Percentiles rank a stretch among this genome's conserved stretches.
Evolutionary conservation across 495 filamentous ascomycete species (phyloP).

Genomic region (Chlorociboria aeruginascens): DNA sequence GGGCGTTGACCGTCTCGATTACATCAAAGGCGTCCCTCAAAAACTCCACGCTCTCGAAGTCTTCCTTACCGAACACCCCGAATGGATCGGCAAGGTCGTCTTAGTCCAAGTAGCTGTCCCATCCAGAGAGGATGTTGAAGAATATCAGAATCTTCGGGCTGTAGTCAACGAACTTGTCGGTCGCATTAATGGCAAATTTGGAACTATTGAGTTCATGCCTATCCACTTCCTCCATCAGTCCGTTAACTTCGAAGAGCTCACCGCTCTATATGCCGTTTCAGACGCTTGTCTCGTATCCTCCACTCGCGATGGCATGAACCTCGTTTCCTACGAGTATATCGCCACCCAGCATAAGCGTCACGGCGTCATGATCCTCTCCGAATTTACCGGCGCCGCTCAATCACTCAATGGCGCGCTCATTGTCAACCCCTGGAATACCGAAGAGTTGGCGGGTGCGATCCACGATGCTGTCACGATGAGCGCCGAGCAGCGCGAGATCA

Average conservation of each 20-base stretch:
- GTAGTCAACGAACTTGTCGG: conserved; percentile 88
- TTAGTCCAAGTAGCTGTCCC: conserved; percentile 91
- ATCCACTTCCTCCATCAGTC: conserved; percentile 93
- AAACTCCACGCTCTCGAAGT: conserved; percentile 86
- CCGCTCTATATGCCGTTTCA: conserved; percentile 79
- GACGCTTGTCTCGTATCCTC: conserved; percentile 86
- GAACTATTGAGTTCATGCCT: conserved; percentile 84
- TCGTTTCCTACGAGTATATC: conserved; percentile 93
- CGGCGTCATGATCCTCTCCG: conserved; percentile 83
- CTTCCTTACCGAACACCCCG: conserved; percentile 84
- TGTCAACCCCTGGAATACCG: conserved; percentile 86
- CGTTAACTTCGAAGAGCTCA: conserved; percentile 79
- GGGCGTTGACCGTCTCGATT: conserved; percentile 85
- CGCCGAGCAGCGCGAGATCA: conserved; percentile 69
- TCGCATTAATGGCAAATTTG: conserved; percentile 86
- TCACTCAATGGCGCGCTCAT: conserved; percentile 76
- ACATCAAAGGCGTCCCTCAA: conserved; percentile 93
- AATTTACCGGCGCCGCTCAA: conserved; percentile 83
- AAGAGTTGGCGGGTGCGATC: conserved; percentile 77
- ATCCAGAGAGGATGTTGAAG: conserved; percentile 84
- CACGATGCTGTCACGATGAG: conserved; percentile 75
- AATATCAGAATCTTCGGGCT: conserved; percentile 84
- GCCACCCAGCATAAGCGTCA: conserved; percentile 74
- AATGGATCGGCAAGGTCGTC: conserved; percentile 83
- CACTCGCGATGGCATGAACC: conserved; percentile 93